Evolutionary conservation across 2,329 filamentous ascomycete species (phyloP).

Genomic region (Allantophomopsis cytisporea): DNA sequence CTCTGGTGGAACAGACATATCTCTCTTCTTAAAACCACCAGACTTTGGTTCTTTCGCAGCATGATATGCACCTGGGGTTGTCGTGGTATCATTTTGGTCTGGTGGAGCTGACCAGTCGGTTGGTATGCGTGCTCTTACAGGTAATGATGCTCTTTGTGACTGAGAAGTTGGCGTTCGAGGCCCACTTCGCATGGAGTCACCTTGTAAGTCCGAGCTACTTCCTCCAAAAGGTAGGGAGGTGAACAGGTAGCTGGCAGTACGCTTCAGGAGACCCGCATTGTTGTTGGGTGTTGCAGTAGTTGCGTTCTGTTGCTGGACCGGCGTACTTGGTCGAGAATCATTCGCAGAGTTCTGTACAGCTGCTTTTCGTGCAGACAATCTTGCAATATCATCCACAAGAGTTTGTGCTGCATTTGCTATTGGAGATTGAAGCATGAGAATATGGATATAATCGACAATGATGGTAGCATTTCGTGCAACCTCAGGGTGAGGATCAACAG

Average conservation of each 20-base stretch:
- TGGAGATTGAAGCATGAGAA: constrained; percentile 63
- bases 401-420: constrained; percentile 57
- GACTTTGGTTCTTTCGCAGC: constrained; percentile 68
- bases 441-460: constrained; percentile 79
- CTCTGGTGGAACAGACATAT: constrained; percentile 39
- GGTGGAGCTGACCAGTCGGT: constrained; percentile 51
- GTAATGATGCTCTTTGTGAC: constrained; percentile 13
- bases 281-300: constrained; percentile 26
- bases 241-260: constrained; percentile 51
- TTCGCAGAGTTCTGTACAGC: constrained; percentile 16
- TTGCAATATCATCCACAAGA: constrained; percentile 61
- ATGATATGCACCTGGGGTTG: constrained; percentile 58
- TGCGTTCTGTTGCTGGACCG: constrained; percentile 11
- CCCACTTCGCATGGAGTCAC: constrained; percentile 12
- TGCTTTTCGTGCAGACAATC: constrained; percentile 31
- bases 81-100: constrained; percentile 59
- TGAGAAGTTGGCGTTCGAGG: constrained; percentile 10
- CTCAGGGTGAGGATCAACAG: constrained; percentile 88
- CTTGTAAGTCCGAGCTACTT: constrained; percentile 7
- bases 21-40: constrained; percentile 54
- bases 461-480: constrained; percentile 73
- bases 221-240: constrained; percentile 32
- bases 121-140: constrained; percentile 28
- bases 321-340: constrained; percentile 16
- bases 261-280: constrained; percentile 44